Percentiles rank a stretch among this genome's conserved stretches.
Conservation (phyloP, 768 basidiomycete genomes). For the Bullera alba region DNA sequence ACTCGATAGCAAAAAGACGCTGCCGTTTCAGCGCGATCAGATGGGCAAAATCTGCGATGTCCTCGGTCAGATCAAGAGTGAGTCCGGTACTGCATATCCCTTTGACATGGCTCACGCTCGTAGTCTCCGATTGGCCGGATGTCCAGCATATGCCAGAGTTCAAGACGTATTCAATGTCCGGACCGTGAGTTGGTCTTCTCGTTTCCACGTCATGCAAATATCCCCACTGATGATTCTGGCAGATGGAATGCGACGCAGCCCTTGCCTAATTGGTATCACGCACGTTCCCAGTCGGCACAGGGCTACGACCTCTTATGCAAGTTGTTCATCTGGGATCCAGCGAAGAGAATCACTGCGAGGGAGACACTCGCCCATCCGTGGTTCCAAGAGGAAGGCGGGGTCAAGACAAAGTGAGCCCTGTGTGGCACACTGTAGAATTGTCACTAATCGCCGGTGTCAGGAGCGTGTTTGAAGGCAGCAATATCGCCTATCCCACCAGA, state of each 20-base stretch:
- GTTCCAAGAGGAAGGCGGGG: constrained; percentile 85
- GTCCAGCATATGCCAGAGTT: constrained; percentile 83
- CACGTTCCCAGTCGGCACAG: constrained; percentile 40
- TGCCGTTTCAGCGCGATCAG: constrained; percentile 95
- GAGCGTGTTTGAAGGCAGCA: constrained; percentile 69
- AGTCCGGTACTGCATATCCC: constrained; percentile 21
- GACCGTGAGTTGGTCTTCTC: constrained; percentile 22
- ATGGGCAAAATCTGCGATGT: constrained; percentile 94
- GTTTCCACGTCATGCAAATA: background rate
- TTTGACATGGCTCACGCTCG: background rate
- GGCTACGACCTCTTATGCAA: constrained; percentile 78
- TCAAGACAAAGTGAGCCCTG: constrained; percentile 68
- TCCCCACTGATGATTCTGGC: constrained; percentile 14
- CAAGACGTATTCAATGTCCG: constrained; percentile 37
- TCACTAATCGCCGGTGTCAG: background rate
- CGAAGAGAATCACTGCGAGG: constrained; percentile 70
- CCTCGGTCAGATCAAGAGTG: constrained; percentile 78
- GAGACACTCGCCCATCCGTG: constrained; percentile 78
- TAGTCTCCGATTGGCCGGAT: constrained; percentile 82
- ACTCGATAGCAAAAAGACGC: constrained; percentile 79
- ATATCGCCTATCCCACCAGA: constrained; percentile 67
- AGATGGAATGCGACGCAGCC: constrained; percentile 56
- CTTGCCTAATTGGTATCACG: constrained; percentile 61
- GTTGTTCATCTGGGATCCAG: constrained; percentile 86
- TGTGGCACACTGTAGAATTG: background rate